These are phyloP conservation scores for Mycena chlorophos DNA, from an alignment of 768 basidiomycete genomes.

Conservation along the genomic window DNA sequence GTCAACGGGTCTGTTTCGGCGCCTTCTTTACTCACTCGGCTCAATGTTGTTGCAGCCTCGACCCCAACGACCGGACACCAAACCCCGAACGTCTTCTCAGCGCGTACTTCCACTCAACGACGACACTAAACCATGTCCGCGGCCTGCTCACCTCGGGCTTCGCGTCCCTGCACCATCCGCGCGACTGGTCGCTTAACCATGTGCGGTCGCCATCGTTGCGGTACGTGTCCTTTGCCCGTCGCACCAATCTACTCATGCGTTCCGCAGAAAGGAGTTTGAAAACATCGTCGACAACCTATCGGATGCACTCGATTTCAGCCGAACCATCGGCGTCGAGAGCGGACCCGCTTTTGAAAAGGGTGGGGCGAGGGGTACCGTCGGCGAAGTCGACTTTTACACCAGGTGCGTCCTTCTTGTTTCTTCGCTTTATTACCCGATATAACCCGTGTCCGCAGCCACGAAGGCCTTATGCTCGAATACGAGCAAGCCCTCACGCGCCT, in stretches of 20 bases:
- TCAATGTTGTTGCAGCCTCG: slow-evolving; percentile 45
- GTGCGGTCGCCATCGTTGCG: slow-evolving; percentile 80
- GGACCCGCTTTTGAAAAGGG: slow-evolving; percentile 66
- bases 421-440: background rate
- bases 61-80: slow-evolving; percentile 77
- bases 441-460: slow-evolving; percentile 56
- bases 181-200: slow-evolving; percentile 89
- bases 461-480: slow-evolving; percentile 89
- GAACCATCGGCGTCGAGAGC: slow-evolving; percentile 77
- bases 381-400: slow-evolving; percentile 92
- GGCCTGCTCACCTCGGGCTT: slow-evolving; percentile 89
- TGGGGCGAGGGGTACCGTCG: slow-evolving; percentile 67
- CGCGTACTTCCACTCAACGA: slow-evolving; percentile 94
- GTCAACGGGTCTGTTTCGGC: slow-evolving; percentile 73
- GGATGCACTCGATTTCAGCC: slow-evolving; percentile 91
- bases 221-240: slow-evolving; percentile 38
- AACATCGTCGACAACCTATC: slow-evolving; percentile 79
- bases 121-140: slow-evolving; percentile 92
- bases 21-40: slow-evolving; percentile 6
- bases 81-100: slow-evolving; percentile 90
- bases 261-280: slow-evolving; percentile 74
- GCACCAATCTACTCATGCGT: background rate
- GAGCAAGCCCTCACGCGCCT: slow-evolving; percentile 88
- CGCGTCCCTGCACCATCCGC: slow-evolving; percentile 87
- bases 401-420: slow-evolving; percentile 48